Base-by-base conservation (phyloP, 2,329 filamentous ascomycete genomes). In the Ceratocystis papillata region DNA sequence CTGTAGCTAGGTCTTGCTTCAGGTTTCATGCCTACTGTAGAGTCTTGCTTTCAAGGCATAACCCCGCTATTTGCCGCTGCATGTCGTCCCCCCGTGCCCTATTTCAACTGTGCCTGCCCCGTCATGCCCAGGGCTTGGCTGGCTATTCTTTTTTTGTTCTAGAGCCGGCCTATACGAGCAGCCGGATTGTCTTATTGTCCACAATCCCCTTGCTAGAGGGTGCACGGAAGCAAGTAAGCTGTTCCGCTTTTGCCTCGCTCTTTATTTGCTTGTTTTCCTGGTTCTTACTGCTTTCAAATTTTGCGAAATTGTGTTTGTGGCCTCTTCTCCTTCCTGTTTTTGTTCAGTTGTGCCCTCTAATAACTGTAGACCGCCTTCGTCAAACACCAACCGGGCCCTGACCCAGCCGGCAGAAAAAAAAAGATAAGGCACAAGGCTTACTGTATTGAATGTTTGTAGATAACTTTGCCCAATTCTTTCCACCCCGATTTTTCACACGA, bases 81-180 rank as follows among this genome's bases (percentile, higher is more conserved):
- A 41, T 41, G 37, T 5, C 12, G 33, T 37, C 12, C 37, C 37
- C 37, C 8, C 37, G 3, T 41, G 10, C 10, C 37, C 37, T 41
- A 41, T 41, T 41, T 41, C 46, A 48, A 37, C 28, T 59, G 48
- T 1, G 8, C 22, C 48, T 28, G 22, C 12, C 10, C 7, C 3
- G 30, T 8, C 28, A 15, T n/a, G 20, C 17, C 5, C 55, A 37
- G 5, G 50, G 25, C 30, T 20, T 57, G 12, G 5, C 17, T 57
- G n/a, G 15, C 25, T 53, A 25, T 53, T n/a, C 37, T 63, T 45
- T 45, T 53, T 33, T 48, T 22, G 33, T 53, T 33, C 44, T 63
- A 63, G 30, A 41, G 20, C 28, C 25, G 8, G 37, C 57, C 57
- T 61, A 22, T 44, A 50, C 48, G 48, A 50, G n/a, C 10, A 41